phyloP scores from a whole-genome alignment of 768 basidiomycete genomes.

The Saitozyma sp. region DNA sequence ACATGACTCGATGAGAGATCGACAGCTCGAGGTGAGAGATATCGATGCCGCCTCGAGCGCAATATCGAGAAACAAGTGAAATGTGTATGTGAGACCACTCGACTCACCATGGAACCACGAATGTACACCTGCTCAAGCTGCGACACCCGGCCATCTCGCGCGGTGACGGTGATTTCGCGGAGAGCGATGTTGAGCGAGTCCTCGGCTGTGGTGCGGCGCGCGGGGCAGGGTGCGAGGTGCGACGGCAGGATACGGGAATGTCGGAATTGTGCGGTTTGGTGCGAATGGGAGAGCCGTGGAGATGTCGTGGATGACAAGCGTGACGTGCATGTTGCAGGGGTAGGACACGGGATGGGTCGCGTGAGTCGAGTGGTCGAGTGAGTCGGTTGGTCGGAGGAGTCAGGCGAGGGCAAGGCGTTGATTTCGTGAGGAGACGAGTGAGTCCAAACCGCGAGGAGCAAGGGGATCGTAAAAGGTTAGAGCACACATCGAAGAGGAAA shows the following conservation, averaged over 20 bases:
- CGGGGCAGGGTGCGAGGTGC: neutral
- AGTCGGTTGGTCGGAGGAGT: too few relatives aligned
- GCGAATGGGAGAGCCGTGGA: neutral
- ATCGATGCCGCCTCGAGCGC: neutral
- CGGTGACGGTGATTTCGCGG: constrained; percentile 95
- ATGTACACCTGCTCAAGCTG: constrained; percentile 99
- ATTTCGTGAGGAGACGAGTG: neutral
- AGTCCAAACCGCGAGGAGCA: neutral
- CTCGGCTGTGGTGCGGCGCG: constrained; percentile 67
- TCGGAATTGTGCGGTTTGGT: neutral
- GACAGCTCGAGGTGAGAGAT: neutral
- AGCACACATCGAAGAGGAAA: too few relatives aligned
- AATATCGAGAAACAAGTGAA: neutral
- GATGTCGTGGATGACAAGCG: neutral
- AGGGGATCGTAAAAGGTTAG: too few relatives aligned
- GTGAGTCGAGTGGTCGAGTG: too few relatives aligned
- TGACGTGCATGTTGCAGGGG: neutral
- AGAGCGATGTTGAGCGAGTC: constrained; percentile 97
- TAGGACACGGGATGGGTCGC: too few relatives aligned
- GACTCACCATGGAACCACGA: constrained; percentile 83
- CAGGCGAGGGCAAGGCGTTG: neutral
- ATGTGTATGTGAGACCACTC: neutral
- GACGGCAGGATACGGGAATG: neutral
- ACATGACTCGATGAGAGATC: neutral
- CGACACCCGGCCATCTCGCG: constrained; percentile 95